A percentile compares a stretch with the other conserved stretches of the same genome.
Conservation (phyloP, 257 asterid genomes). For the Galeopsis tetrahit region DNA sequence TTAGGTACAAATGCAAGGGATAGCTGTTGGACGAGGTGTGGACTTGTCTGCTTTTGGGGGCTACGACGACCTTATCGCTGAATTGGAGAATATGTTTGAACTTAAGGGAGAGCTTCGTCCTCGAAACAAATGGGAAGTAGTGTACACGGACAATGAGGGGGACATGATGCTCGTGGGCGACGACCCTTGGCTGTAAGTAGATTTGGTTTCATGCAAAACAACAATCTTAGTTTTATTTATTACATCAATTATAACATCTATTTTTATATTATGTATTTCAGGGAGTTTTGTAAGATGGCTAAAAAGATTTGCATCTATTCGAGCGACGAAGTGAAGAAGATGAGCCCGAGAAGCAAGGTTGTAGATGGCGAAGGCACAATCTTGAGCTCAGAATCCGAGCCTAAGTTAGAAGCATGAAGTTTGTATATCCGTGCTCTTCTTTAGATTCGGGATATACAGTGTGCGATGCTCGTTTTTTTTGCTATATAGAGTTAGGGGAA, state of each 20-base stretch:
- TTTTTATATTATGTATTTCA: constrained; percentile 30
- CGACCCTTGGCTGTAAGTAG: constrained; percentile 81
- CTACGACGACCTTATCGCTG: constrained; percentile 63
- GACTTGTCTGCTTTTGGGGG: constrained; percentile 63
- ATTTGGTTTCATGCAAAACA: constrained; percentile 1
- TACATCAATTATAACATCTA: background rate
- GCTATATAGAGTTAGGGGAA: constrained; percentile 37
- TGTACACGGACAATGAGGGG: constrained; percentile 75
- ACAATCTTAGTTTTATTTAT: background rate
- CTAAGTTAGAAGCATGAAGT: constrained; percentile 51
- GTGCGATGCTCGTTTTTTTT: constrained; percentile 31
- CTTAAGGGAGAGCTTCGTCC: constrained; percentile 71
- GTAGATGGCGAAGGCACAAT: constrained; percentile 47
- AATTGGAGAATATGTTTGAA: constrained; percentile 69
- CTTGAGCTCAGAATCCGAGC: constrained; percentile 55
- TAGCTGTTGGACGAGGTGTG: constrained; percentile 79
- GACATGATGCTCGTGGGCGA: constrained; percentile 91
- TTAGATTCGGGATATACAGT: constrained; percentile 35
- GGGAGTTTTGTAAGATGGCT: constrained; percentile 80
- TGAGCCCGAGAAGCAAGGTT: constrained; percentile 60
- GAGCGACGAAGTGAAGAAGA: constrained; percentile 80
- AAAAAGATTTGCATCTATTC: constrained; percentile 68
- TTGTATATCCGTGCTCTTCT: constrained; percentile 34
- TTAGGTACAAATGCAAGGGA: constrained; percentile 91
- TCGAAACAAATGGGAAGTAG: constrained; percentile 70